phyloP scores from a whole-genome alignment of 768 basidiomycete genomes.

The Hericium coralloides region DNA sequence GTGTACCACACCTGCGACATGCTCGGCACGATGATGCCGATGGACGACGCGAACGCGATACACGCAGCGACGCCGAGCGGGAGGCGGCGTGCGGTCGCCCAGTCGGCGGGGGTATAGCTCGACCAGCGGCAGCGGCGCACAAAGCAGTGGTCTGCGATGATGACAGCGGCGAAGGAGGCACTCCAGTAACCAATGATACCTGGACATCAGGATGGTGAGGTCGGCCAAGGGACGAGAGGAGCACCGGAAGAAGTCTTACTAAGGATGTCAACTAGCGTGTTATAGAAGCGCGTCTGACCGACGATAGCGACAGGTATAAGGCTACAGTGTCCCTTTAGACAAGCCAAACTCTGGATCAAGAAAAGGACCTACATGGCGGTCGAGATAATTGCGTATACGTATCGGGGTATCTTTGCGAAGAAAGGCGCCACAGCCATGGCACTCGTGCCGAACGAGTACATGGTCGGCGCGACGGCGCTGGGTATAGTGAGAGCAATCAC shows the following conservation, averaged over 20 bases:
- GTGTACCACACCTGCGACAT: slow-evolving; percentile 47
- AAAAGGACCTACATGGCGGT: slow-evolving; percentile 31
- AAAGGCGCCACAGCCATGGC: slow-evolving; percentile 29
- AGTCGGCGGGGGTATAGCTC: slow-evolving; percentile 28
- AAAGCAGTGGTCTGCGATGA: slow-evolving; percentile 35
- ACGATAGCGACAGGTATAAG: slow-evolving; percentile 39
- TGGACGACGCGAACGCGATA: slow-evolving; percentile 29
- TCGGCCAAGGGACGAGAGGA: no score
- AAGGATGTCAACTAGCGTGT: slow-evolving; percentile 34
- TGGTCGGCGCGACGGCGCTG: slow-evolving; percentile 48
- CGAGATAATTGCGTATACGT: slow-evolving; percentile 36
- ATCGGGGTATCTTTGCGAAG: slow-evolving; percentile 34
- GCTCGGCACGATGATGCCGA: slow-evolving; percentile 33
- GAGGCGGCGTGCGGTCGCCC: slow-evolving; percentile 27
- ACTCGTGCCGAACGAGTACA: slow-evolving; percentile 48
- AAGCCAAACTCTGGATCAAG: neutral
- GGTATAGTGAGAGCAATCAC: slow-evolving; percentile 45
- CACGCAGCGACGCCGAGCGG: slow-evolving; percentile 35
- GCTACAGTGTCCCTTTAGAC: slow-evolving; percentile 16
- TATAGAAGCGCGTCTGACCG: slow-evolving; percentile 35
- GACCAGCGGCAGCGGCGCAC: slow-evolving; percentile 29
- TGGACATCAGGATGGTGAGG: neutral
- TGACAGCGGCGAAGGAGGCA: slow-evolving; percentile 26
- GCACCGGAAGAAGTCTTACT: slow-evolving; percentile 18
- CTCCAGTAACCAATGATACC: slow-evolving; percentile 41